A percentile compares a stretch with the other conserved stretches of the same genome.
Evolutionary conservation across 192 early-diverging fungal genomes (phyloP).

Genomic region (Coemansia sp.): DNA sequence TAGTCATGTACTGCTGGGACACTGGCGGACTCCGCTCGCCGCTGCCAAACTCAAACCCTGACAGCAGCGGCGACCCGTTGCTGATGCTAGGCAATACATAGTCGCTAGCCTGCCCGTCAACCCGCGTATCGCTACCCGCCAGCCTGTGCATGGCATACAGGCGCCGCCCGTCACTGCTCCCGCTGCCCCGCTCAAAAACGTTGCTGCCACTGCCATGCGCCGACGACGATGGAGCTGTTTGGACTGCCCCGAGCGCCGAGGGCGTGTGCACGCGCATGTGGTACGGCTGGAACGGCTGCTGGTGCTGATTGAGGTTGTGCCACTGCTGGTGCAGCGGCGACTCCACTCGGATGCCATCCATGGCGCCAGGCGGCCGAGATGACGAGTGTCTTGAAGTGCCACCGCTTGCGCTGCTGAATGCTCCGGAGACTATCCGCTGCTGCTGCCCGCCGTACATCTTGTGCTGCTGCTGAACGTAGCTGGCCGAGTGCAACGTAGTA

Average conservation of each 20-base stretch:
- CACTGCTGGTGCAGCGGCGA: constrained; percentile 3
- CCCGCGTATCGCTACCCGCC: constrained; percentile 31
- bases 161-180: constrained; percentile 8
- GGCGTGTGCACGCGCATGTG: constrained; percentile 4
- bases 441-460: constrained; percentile 5
- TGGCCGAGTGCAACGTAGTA: constrained; percentile 43
- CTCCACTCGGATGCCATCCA: neutral
- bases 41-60: constrained; percentile 29
- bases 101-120: constrained; percentile 10
- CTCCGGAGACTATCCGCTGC: neutral
- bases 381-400: neutral
- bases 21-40: constrained; percentile 13
- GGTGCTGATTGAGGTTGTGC: constrained; percentile 1
- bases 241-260: neutral
- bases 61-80: constrained; percentile 40
- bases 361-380: neutral
- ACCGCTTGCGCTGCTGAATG: neutral
- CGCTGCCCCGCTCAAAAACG: constrained; percentile 2
- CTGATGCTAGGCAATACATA: constrained; percentile 36
- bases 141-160: constrained; percentile 28
- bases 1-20: constrained; percentile 4
- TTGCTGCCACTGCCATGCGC: constrained; percentile 1
- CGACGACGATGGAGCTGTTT: neutral
- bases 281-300: constrained; percentile 2
- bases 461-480: constrained; percentile 27